These are phyloP conservation scores for Helotiales sp. DNA, from an alignment of 2,329 filamentous ascomycete species.

Conservation along the genomic window DNA sequence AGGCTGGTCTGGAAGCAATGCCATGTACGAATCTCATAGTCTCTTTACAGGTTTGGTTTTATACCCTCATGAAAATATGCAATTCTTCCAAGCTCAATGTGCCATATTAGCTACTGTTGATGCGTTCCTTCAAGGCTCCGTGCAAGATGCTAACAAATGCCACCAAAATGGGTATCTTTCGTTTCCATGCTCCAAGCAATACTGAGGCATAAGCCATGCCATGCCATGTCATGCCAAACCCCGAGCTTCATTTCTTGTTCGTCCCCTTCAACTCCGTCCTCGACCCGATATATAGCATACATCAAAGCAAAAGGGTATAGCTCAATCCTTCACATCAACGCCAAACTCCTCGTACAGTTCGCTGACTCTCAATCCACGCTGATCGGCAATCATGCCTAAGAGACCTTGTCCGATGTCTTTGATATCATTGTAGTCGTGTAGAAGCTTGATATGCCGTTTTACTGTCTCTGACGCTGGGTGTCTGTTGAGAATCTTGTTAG, in stretches of 20 bases:
- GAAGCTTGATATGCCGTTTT: slow-evolving; percentile 60
- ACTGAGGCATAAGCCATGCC: slow-evolving; percentile 3
- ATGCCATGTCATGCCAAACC: not conserved
- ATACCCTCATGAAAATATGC: not conserved
- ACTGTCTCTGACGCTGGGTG: slow-evolving; percentile 48
- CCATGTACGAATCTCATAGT: not conserved
- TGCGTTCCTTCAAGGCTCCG: not conserved
- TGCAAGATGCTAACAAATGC: not conserved
- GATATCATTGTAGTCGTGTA: slow-evolving; percentile 72
- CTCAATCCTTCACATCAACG: slow-evolving; percentile 33
- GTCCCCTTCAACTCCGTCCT: too few species aligned
- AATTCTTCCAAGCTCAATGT: not conserved
- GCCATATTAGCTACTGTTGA: not conserved
- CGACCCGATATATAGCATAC: too few species aligned
- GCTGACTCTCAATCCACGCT: slow-evolving; percentile 48
- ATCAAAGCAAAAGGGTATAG: not conserved
- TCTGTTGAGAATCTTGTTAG: slow-evolving; percentile 6
- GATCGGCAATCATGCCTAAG: slow-evolving; percentile 67
- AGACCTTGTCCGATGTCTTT: slow-evolving; percentile 67
- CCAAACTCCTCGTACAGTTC: slow-evolving; percentile 38
- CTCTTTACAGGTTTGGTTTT: not conserved
- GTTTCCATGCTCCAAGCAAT: slow-evolving; percentile 5
- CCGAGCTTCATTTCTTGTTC: not conserved
- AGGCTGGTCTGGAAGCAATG: not conserved
- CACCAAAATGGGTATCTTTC: slow-evolving; percentile 28